These are phyloP conservation scores for Neurospora sublineolata DNA, from an alignment of 495 filamentous ascomycete species.

Conservation along the genomic window DNA sequence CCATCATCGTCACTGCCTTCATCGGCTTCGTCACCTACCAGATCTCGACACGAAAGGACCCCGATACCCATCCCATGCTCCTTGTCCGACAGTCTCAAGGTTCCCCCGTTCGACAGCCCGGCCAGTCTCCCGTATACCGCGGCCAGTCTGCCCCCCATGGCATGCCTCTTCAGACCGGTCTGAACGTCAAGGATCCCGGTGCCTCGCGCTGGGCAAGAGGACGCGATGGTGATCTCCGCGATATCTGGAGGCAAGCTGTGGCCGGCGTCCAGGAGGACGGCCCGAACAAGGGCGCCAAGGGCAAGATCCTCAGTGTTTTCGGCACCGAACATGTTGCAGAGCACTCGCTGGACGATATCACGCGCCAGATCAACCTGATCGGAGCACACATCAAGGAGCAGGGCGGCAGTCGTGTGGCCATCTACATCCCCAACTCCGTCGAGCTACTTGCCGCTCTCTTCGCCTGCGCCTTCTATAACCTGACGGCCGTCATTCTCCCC, in stretches of 20 bases:
- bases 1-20: conserved; percentile 48
- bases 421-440: conserved; percentile 88
- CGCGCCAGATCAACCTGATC: conserved; percentile 77
- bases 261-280: conserved; percentile 51
- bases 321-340: conserved; percentile 64
- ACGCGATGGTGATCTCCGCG: conserved; percentile 78
- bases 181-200: conserved; percentile 76
- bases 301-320: conserved; percentile 69
- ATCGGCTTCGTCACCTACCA: conserved; percentile 43
- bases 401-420: conserved; percentile 65
- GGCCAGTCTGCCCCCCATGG: conserved; percentile 73
- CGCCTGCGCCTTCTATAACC: conserved; percentile 64
- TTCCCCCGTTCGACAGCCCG: conserved; percentile 67
- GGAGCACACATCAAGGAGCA: conserved; percentile 59
- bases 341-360: conserved; percentile 56
- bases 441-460: conserved; percentile 62
- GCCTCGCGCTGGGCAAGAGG: conserved; percentile 72
- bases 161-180: conserved; percentile 66
- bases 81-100: conserved; percentile 72
- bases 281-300: conserved; percentile 46
- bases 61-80: conserved; percentile 84
- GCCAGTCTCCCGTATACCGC: conserved; percentile 74
- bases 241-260: conserved; percentile 76
- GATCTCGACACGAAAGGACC: conserved; percentile 43
- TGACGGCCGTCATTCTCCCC: conserved; percentile 73